These are phyloP conservation scores for Pichia sorboxylosa DNA, from an alignment of 1,139 yeast genomes.

Conservation along the genomic window DNA sequence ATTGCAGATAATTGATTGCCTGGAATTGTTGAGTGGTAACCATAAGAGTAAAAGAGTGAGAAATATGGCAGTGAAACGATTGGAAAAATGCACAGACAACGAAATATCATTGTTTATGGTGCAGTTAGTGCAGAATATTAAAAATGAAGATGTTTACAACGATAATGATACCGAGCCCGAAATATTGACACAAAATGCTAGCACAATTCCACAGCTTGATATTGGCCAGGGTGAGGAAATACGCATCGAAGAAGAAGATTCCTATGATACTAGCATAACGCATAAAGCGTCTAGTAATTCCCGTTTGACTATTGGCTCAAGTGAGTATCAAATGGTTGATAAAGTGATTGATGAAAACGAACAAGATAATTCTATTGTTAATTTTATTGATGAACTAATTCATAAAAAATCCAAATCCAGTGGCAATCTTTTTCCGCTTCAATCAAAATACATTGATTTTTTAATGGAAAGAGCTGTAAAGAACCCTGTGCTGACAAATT, in stretches of 20 bases:
- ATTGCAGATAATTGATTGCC: constrained; percentile 76
- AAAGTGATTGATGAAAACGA: constrained; percentile 16
- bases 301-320: constrained; percentile 19
- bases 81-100: constrained; percentile 65
- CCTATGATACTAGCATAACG: too few relatives aligned
- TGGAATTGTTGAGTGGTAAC: constrained; percentile 72
- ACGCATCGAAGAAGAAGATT: not conserved
- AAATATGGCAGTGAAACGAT: constrained; percentile 77
- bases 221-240: too few relatives aligned
- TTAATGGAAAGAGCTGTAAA: constrained; percentile 61
- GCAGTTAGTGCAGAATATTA: constrained; percentile 86
- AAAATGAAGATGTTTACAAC: constrained; percentile 54
- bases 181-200: too few relatives aligned
- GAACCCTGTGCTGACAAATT: constrained; percentile 63
- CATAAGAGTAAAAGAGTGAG: constrained; percentile 50
- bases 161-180: not conserved
- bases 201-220: too few relatives aligned
- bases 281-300: constrained; percentile 3
- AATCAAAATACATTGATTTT: constrained; percentile 66
- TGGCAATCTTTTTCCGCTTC: constrained; percentile 14
- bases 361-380: constrained; percentile 2
- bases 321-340: constrained; percentile 34
- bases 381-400: constrained; percentile 12
- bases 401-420: constrained; percentile 11
- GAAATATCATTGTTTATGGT: constrained; percentile 73